These are phyloP conservation scores for Diaporthe sp. DNA, from an alignment of 2,329 filamentous ascomycete species.

Conservation along the genomic window DNA sequence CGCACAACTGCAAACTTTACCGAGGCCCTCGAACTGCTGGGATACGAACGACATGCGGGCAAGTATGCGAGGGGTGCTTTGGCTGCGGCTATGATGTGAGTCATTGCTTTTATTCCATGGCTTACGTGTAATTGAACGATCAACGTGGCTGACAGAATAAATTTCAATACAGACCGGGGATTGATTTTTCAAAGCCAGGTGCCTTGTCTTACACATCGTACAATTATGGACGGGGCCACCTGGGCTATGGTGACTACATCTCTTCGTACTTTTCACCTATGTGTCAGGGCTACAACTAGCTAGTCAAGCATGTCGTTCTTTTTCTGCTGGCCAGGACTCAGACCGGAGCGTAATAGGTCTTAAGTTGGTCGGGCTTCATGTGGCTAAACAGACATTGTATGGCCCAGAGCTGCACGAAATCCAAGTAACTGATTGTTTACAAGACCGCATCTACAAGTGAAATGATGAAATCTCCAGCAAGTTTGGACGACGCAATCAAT, in stretches of 20 bases:
- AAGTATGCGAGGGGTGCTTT: slow-evolving; percentile 32
- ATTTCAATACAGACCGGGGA: background rate
- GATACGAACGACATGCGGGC: slow-evolving; percentile 28
- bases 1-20: slow-evolving; percentile 35
- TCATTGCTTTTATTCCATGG: background rate
- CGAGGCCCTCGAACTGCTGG: slow-evolving; percentile 27
- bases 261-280: slow-evolving; percentile 37
- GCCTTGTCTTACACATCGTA: slow-evolving; percentile 34
- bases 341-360: background rate
- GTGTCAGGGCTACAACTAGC: background rate
- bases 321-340: background rate
- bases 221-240: slow-evolving; percentile 29
- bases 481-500: background rate
- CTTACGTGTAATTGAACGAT: too few relatives aligned
- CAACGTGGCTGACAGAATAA: background rate
- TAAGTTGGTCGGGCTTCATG: background rate
- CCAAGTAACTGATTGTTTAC: background rate
- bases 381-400: background rate
- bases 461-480: too few relatives aligned
- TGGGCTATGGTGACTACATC: slow-evolving; percentile 35
- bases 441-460: background rate
- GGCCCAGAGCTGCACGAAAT: background rate
- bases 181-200: slow-evolving; percentile 33
- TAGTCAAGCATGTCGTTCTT: background rate
- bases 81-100: slow-evolving; percentile 21